phyloP scores from a whole-genome alignment of 2,329 filamentous ascomycete species.

The Periconia digitata region DNA sequence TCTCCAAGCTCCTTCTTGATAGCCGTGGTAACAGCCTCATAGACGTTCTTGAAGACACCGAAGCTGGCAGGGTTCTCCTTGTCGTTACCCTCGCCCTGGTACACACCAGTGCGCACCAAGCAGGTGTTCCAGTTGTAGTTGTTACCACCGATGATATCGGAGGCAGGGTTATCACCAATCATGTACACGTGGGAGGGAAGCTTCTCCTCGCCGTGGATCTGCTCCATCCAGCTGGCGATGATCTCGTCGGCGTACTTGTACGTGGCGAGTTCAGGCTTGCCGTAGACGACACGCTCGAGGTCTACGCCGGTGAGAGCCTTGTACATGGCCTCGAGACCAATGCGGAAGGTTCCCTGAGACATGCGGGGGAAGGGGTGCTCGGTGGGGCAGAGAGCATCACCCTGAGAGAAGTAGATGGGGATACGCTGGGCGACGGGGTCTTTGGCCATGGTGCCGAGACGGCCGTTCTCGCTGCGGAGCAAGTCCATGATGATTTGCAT shows the following conservation, averaged over 20 bases:
- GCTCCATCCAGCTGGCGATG: constrained; percentile 72
- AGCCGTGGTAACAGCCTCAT: constrained; percentile 69
- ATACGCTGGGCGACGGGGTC: constrained; percentile 68
- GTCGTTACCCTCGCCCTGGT: constrained; percentile 75
- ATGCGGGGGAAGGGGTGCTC: constrained; percentile 65
- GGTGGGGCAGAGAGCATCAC: constrained; percentile 63
- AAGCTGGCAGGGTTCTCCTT: constrained; percentile 76
- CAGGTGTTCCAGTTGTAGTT: constrained; percentile 84
- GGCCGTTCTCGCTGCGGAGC: constrained; percentile 67
- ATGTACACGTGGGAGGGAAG: constrained; percentile 73
- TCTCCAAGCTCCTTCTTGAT: constrained; percentile 70
- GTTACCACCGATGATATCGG: constrained; percentile 75
- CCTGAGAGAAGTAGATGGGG: constrained; percentile 73
- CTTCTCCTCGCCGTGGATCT: constrained; percentile 71
- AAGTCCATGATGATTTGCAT: constrained; percentile 77
- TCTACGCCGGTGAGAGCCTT: constrained; percentile 68
- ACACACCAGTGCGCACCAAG: constrained; percentile 75
- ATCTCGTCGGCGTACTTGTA: constrained; percentile 79
- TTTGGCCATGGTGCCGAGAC: constrained; percentile 64
- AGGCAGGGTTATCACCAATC: constrained; percentile 74
- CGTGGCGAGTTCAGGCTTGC: constrained; percentile 73
- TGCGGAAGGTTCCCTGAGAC: constrained; percentile 75
- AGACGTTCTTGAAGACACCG: constrained; percentile 72
- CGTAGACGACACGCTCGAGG: constrained; percentile 74
- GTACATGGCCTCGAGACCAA: constrained; percentile 73